phyloP scores from a whole-genome alignment of 305 asterid genomes.

The Rubia balearica region DNA sequence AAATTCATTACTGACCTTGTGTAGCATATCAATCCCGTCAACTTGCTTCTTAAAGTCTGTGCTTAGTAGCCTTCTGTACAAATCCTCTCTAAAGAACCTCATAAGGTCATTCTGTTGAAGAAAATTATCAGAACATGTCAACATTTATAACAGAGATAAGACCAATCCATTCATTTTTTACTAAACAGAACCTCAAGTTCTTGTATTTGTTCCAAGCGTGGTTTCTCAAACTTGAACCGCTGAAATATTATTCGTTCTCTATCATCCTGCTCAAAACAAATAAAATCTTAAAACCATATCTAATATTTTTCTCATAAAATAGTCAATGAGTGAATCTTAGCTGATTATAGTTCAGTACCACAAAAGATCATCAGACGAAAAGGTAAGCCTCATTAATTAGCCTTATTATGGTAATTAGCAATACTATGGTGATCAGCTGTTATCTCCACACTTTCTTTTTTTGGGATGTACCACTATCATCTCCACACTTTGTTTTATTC shows the following conservation, averaged over 20 bases:
- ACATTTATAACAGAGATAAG: slow-evolving; percentile 12
- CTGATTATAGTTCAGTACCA: background rate
- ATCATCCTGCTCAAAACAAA: slow-evolving; percentile 63
- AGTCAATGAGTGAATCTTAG: background rate
- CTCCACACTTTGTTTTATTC: background rate
- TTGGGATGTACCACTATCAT: too few relatives aligned
- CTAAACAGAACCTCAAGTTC: slow-evolving; percentile 82
- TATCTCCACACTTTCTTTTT: background rate
- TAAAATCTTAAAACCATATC: slow-evolving; percentile 14
- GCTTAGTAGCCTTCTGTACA: slow-evolving; percentile 80
- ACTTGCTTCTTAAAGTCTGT: slow-evolving; percentile 96
- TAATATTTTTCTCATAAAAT: background rate
- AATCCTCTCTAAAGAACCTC: slow-evolving; percentile 93
- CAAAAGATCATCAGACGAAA: background rate
- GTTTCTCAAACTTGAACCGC: slow-evolving; percentile 88
- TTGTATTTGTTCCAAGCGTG: slow-evolving; percentile 92
- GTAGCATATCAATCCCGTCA: slow-evolving; percentile 98
- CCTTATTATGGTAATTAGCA: background rate
- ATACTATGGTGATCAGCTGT: background rate
- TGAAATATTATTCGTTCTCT: slow-evolving; percentile 87
- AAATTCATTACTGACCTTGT: slow-evolving; percentile 50
- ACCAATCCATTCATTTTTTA: background rate
- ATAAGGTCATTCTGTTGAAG: slow-evolving; percentile 67
- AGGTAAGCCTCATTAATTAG: background rate
- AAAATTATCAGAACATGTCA: slow-evolving; percentile 4